Evolutionary conservation across 345 rosid genomes (phyloP), one percentile per base, ranked within the genome.

Genomic region (Gossypium bickii): DNA sequence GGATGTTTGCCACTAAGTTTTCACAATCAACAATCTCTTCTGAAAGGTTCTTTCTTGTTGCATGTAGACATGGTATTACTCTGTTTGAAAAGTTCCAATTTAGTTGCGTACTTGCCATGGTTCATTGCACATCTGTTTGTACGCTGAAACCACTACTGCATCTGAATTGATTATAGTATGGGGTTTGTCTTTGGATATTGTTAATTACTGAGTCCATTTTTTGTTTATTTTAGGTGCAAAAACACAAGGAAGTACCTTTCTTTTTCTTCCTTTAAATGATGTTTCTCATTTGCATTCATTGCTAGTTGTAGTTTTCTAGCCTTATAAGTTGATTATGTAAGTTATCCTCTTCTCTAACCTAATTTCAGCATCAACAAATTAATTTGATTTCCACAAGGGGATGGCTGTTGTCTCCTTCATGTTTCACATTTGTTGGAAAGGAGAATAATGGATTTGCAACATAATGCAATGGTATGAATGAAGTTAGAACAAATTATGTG

Each of bases 191-290:
- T 0, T 24, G 27, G 20, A 2, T 27, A 12, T 7, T 22, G 25
- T 67, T 64, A 7, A 59, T 49, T 71, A 68, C 72, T 76, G 55
- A 70, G 49, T 63, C 38, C 18, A 62, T 48, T 69, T 64, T 34
- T 25, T 56, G 74, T 67, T 38, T 44, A 44, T 27, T 86, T 81
- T 77, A 95, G 99, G 99, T 95, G 65, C 95, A 97, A 78, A 97
- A 95, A 67, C 99, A 93, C 80, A 93, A 93, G 83, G 98, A 95
- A 86, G 99, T 5, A 34, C 41, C 41, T 34, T 34, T 34, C 41
- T 34, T 95, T 77, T 95, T 95, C 17, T 95, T 95, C 79, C 99
- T 95, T 74, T 34, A 34, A 34, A 34, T 34, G 41, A 34, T 34
- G 41, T 6, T 7, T 34, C 41, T 34, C 41, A 34, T 34, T 34